phyloP scores from a whole-genome alignment of 2,329 filamentous ascomycete genomes.

The Cadophora sp. region DNA sequence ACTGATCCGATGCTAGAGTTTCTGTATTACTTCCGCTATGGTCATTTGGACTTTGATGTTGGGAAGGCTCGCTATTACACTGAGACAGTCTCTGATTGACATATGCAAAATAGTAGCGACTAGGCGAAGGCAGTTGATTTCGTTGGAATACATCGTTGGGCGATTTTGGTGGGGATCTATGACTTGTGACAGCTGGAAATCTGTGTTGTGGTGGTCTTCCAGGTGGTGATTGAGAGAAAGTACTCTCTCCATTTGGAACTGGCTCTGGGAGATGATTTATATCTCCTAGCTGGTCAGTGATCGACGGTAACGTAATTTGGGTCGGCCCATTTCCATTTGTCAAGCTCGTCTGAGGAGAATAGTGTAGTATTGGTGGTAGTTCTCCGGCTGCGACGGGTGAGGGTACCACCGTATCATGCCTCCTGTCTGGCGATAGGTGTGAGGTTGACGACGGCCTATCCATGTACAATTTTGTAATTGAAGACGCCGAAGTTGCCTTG shows the following conservation, averaged over 20 bases:
- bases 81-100: slow-evolving; percentile 39
- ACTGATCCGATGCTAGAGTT: slow-evolving; percentile 54
- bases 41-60: slow-evolving; percentile 37
- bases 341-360: slow-evolving; percentile 38
- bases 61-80: slow-evolving; percentile 30
- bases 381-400: slow-evolving; percentile 29
- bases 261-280: slow-evolving; percentile 39
- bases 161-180: slow-evolving; percentile 42
- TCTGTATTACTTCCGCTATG: slow-evolving; percentile 49
- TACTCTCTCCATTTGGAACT: slow-evolving; percentile 28
- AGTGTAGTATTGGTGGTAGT: slow-evolving; percentile 40
- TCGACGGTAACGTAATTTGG: slow-evolving; percentile 42
- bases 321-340: slow-evolving; percentile 36
- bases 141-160: slow-evolving; percentile 43
- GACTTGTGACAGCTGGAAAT: slow-evolving; percentile 35
- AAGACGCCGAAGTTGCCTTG: slow-evolving; percentile 32
- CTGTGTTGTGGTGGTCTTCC: slow-evolving; percentile 33
- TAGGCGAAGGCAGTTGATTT: slow-evolving; percentile 52
- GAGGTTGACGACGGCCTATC: slow-evolving; percentile 19
- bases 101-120: slow-evolving; percentile 33
- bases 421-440: slow-evolving; percentile 30
- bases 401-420: slow-evolving; percentile 30
- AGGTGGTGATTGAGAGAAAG: slow-evolving; percentile 42
- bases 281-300: slow-evolving; percentile 41
- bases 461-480: slow-evolving; percentile 28